Evolutionary conservation across 306 rosid genomes (phyloP).

Genomic region (Echinosophora koreensis): DNA sequence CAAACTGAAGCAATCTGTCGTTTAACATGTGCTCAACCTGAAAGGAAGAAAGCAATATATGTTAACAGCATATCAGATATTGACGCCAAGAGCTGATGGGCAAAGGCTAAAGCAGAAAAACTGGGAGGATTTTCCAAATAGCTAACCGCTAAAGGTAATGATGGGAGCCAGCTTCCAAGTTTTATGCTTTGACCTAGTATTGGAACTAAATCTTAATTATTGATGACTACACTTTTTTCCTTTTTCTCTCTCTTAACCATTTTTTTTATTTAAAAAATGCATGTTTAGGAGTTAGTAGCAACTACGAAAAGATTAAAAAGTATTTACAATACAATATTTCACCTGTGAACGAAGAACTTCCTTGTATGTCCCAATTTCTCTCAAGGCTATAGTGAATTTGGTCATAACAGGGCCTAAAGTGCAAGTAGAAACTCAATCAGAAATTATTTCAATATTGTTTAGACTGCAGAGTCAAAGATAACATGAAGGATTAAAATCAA

Average conservation of each 20-base stretch:
- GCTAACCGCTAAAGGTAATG: slow-evolving; percentile 29
- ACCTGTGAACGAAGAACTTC: slow-evolving; percentile 99
- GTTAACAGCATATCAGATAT: slow-evolving; percentile 47
- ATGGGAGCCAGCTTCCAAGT: slow-evolving; percentile 13
- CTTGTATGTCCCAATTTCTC: slow-evolving; percentile 99
- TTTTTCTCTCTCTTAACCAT: slow-evolving; percentile 2
- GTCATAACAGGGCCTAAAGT: slow-evolving; percentile 97
- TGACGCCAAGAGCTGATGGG: slow-evolving; percentile 5
- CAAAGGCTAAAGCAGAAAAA: slow-evolving; percentile 29
- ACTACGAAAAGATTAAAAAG: slow-evolving; percentile 27
- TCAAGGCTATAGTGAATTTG: slow-evolving; percentile 93
- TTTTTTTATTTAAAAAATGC: neutral
- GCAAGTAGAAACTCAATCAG: slow-evolving; percentile 43
- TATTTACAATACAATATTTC: slow-evolving; percentile 35
- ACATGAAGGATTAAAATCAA: slow-evolving; percentile 36
- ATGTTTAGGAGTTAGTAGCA: slow-evolving; percentile 36
- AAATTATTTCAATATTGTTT: slow-evolving; percentile 22
- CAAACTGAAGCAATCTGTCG: slow-evolving; percentile 97
- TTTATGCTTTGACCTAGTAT: neutral
- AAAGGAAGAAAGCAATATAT: slow-evolving; percentile 37
- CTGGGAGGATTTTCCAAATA: slow-evolving; percentile 30
- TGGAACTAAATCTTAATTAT: slow-evolving; percentile 35
- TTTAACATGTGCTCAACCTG: slow-evolving; percentile 99
- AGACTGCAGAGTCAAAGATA: slow-evolving; percentile 34
- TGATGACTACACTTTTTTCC: neutral